Percentiles rank a stretch among this genome's conserved stretches.
Conservation (phyloP, 148 eudicot species). For the Spergularia marina region DNA sequence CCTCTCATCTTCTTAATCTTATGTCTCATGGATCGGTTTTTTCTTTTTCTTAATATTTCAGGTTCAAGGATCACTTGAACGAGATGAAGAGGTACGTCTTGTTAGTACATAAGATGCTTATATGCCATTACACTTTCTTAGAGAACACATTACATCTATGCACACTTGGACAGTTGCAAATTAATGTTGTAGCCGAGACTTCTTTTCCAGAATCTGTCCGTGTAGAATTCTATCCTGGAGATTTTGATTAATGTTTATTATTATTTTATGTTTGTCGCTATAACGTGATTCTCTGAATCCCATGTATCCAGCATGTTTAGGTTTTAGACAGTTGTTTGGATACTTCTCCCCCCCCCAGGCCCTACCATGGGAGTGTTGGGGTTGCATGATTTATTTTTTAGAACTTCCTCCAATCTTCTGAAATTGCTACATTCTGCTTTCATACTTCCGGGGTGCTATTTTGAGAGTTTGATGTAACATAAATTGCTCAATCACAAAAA, state of each 20-base stretch:
- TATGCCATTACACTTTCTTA: background rate
- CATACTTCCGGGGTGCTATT: too few relatives aligned
- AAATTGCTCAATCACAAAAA: too few relatives aligned
- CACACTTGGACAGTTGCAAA: background rate
- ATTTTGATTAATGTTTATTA: background rate
- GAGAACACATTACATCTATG: background rate
- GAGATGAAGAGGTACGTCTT: conserved; percentile 85
- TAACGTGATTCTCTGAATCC: background rate
- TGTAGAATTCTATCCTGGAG: background rate
- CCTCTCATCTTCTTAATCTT: background rate
- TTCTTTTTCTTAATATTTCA: conserved; percentile 2
- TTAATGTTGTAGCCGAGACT: background rate
- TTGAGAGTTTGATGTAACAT: too few relatives aligned
- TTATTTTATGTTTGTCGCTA: too few relatives aligned
- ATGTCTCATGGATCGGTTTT: background rate
- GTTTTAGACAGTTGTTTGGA: background rate
- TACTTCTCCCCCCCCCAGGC: background rate
- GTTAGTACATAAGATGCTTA: conserved; percentile 2
- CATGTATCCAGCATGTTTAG: background rate
- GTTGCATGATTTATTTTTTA: too few relatives aligned
- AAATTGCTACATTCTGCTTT: too few relatives aligned
- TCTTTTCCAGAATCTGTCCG: background rate
- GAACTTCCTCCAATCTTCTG: too few relatives aligned
- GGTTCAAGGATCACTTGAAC: conserved; percentile 63
- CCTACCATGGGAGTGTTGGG: background rate